Percentiles rank a stretch among this genome's conserved stretches.
phyloP scores from a whole-genome alignment of 2,329 filamentous ascomycete genomes.

The Apiospora saccharicola region DNA sequence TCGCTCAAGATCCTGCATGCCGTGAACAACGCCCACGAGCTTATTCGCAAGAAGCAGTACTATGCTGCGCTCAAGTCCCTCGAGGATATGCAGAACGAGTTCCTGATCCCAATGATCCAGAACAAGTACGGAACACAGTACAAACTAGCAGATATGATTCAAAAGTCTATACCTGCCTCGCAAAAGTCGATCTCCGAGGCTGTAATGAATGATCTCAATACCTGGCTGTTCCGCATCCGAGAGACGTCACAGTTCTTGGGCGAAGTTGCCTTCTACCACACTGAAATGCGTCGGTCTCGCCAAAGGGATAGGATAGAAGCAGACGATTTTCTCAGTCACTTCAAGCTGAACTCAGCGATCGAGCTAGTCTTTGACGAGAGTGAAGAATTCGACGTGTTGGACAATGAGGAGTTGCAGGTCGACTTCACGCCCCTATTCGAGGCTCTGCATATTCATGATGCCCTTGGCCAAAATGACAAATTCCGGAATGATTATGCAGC shows the following conservation, averaged over 20 bases:
- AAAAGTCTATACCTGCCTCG: slow-evolving; percentile 91
- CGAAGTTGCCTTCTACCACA: slow-evolving; percentile 96
- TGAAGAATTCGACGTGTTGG: slow-evolving; percentile 93
- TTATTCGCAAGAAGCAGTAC: slow-evolving; percentile 91
- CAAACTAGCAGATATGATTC: slow-evolving; percentile 93
- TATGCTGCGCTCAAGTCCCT: slow-evolving; percentile 93
- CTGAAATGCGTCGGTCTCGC: slow-evolving; percentile 81
- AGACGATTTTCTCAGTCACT: slow-evolving; percentile 77
- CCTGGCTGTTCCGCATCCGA: slow-evolving; percentile 93
- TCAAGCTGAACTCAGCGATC: slow-evolving; percentile 94
- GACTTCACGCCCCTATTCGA: slow-evolving; percentile 96
- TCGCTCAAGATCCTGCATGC: slow-evolving; percentile 91
- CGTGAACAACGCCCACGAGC: slow-evolving; percentile 92
- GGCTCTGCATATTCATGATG: slow-evolving; percentile 94
- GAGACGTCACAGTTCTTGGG: slow-evolving; percentile 96
- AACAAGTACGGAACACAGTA: slow-evolving; percentile 93
- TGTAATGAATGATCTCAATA: slow-evolving; percentile 96
- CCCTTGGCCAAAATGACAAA: slow-evolving; percentile 88
- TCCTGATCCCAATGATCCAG: slow-evolving; percentile 75
- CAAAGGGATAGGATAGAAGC: slow-evolving; percentile 84
- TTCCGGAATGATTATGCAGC: slow-evolving; percentile 92
- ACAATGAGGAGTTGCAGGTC: slow-evolving; percentile 87
- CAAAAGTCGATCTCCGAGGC: slow-evolving; percentile 94
- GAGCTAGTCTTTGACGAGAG: slow-evolving; percentile 94
- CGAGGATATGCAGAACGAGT: slow-evolving; percentile 95